Conservation (phyloP, 148 eudicot genomes). For the Rhododendron kiyosumense region DNA sequence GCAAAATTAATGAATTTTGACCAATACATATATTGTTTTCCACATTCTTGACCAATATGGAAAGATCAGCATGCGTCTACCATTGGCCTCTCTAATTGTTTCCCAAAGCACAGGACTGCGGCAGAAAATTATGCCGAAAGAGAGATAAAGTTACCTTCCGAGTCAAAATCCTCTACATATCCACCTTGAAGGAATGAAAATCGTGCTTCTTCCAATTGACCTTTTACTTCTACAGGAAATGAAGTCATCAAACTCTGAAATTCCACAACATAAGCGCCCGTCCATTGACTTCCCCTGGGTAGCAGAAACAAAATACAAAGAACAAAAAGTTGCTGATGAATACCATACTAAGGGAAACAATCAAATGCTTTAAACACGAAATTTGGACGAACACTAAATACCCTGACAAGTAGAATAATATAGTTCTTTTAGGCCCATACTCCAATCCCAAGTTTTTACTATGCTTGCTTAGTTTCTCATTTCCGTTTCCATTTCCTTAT, state of each 20-base stretch:
- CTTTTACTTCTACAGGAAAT: constrained; percentile 27
- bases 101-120: too few species aligned
- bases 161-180: constrained; percentile 60
- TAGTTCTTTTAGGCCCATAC: not conserved
- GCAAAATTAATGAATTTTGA: too few species aligned
- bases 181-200: constrained; percentile 86
- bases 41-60: too few species aligned
- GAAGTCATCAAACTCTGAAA: constrained; percentile 56
- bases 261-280: constrained; percentile 71
- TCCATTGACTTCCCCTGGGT: constrained; percentile 83
- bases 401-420: not conserved
- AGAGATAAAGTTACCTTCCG: constrained; percentile 34
- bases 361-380: not conserved
- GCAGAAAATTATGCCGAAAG: not conserved
- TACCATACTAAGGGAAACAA: not conserved
- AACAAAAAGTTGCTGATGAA: not conserved
- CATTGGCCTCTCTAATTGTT: too few species aligned
- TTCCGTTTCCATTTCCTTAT: not conserved
- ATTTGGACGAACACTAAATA: not conserved
- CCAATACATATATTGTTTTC: too few species aligned
- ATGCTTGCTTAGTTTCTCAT: not conserved
- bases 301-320: not conserved
- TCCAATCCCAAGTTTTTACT: not conserved
- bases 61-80: too few species aligned
- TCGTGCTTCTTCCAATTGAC: constrained; percentile 56